phyloP scores from a whole-genome alignment of 2,329 filamentous ascomycete species.

The Ramichloridium luteum region DNA sequence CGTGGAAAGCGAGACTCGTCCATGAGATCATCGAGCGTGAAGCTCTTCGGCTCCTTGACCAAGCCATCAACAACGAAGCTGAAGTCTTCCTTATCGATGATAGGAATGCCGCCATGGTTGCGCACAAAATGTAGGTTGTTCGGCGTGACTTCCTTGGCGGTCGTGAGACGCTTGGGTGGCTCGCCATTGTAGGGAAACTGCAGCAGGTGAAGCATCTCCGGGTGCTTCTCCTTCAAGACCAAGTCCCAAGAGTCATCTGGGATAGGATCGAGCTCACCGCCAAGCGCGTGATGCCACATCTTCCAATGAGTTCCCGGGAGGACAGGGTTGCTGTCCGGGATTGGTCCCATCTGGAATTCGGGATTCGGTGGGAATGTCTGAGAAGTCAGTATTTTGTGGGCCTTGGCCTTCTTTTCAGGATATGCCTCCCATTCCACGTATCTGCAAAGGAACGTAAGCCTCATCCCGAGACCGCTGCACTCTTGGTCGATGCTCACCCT shows the following conservation, averaged over 20 bases:
- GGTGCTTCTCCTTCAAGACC: constrained; percentile 32
- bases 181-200: constrained; percentile 39
- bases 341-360: constrained; percentile 31
- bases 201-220: constrained; percentile 37
- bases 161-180: constrained; percentile 22
- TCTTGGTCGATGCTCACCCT: too few species aligned
- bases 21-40: constrained; percentile 49
- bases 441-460: too few species aligned
- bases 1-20: constrained; percentile 49
- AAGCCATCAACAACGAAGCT: constrained; percentile 48
- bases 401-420: constrained; percentile 52
- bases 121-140: constrained; percentile 56
- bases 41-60: constrained; percentile 44
- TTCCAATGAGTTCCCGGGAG: constrained; percentile 37
- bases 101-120: constrained; percentile 60
- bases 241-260: constrained; percentile 42
- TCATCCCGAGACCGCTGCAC: too few species aligned
- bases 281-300: constrained; percentile 34
- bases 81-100: constrained; percentile 42
- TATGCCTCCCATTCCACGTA: constrained; percentile 62
- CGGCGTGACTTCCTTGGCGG: constrained; percentile 46
- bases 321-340: constrained; percentile 33
- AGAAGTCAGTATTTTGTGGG: constrained; percentile 41
- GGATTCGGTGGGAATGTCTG: constrained; percentile 39
- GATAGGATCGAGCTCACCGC: constrained; percentile 28